Conservation (phyloP, 2,329 filamentous ascomycete genomes). For the Hysterium pulicare region DNA sequence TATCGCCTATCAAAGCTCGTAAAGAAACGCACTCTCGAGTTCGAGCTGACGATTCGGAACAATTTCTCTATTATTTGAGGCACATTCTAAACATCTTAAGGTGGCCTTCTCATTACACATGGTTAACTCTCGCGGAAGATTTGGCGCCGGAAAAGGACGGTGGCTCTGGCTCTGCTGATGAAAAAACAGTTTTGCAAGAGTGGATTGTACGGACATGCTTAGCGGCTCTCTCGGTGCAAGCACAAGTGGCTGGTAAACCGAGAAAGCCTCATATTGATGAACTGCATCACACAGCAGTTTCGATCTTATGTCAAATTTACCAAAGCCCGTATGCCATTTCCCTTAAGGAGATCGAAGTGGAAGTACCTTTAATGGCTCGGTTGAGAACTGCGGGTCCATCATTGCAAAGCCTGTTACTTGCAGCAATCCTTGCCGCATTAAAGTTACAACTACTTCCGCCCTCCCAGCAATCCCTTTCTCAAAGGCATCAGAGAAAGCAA, state of each 20-base stretch:
- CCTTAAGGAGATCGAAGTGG: constrained; percentile 63
- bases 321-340: constrained; percentile 59
- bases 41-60: constrained; percentile 63
- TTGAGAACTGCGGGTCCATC: constrained; percentile 59
- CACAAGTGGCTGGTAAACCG: constrained; percentile 24
- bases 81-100: constrained; percentile 70
- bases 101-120: constrained; percentile 65
- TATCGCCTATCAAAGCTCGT: constrained; percentile 11
- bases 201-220: constrained; percentile 67
- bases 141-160: constrained; percentile 49
- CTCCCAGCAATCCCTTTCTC: neutral
- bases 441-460: constrained; percentile 52
- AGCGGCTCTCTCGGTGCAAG: constrained; percentile 54
- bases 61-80: constrained; percentile 74
- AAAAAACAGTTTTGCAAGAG: constrained; percentile 56
- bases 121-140: constrained; percentile 67
- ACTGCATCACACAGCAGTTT: constrained; percentile 68
- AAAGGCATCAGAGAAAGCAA: constrained; percentile 2
- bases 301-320: constrained; percentile 62
- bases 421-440: constrained; percentile 71
- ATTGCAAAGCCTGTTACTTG: constrained; percentile 73
- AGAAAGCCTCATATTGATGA: constrained; percentile 53
- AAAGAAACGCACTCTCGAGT: constrained; percentile 1
- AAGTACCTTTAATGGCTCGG: constrained; percentile 66
- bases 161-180: constrained; percentile 45